Conservation (phyloP, 2,329 filamentous ascomycete genomes). For the Colletotrichum sp. region DNA sequence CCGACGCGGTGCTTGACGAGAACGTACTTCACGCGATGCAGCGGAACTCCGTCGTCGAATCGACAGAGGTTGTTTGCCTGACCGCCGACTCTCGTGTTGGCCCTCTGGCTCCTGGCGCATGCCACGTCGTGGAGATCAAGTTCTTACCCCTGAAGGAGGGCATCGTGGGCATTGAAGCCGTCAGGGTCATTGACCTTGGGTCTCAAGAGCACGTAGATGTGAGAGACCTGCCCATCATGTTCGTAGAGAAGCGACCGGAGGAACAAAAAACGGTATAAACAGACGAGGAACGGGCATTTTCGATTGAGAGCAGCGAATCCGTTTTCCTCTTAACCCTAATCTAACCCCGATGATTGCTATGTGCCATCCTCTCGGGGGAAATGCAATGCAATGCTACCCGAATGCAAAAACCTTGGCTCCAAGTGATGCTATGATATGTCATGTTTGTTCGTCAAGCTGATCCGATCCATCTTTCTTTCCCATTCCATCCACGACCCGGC, state of each 20-base stretch:
- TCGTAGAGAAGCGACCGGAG: constrained; percentile 47
- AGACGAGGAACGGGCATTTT: neutral
- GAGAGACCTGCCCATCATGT: constrained; percentile 72
- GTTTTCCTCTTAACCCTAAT: neutral
- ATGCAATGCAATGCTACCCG: neutral
- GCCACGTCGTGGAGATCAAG: constrained; percentile 74
- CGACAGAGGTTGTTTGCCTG: constrained; percentile 73
- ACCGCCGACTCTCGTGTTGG: constrained; percentile 78
- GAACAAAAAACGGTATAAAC: constrained; percentile 3
- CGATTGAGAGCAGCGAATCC: neutral
- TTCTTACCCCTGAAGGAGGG: constrained; percentile 74
- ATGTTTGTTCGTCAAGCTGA: constrained; percentile 9
- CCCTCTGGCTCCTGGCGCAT: constrained; percentile 73
- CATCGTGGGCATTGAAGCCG: constrained; percentile 72
- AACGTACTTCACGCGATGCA: constrained; percentile 75
- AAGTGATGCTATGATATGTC: constrained; percentile 6
- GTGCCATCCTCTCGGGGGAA: neutral
- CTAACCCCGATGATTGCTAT: neutral
- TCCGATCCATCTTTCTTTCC: neutral
- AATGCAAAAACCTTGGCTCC: neutral
- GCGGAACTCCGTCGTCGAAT: constrained; percentile 66
- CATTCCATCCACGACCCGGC: neutral
- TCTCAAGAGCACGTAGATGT: constrained; percentile 81
- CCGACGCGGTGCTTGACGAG: constrained; percentile 74
- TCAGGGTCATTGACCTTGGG: constrained; percentile 74